A percentile compares a stretch with the other conserved stretches of the same genome.
phyloP scores from a whole-genome alignment of 2,329 filamentous ascomycete genomes.

The Grosmannia serpens region DNA sequence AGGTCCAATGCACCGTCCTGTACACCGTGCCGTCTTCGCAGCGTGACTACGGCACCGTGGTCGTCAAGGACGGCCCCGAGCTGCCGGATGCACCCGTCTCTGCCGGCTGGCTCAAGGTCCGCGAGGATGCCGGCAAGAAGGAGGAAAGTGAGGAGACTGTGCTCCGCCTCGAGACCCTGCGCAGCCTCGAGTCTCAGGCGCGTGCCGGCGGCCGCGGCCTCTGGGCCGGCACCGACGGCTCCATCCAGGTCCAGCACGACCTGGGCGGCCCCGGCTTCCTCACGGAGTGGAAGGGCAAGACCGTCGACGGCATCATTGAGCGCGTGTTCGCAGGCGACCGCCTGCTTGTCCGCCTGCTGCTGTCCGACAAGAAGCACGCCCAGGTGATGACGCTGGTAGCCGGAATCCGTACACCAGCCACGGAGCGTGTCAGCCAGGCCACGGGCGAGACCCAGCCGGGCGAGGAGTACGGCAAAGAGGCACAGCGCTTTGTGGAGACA shows the following conservation, averaged over 20 bases:
- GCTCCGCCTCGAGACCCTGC: constrained; percentile 64
- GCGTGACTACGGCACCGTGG: constrained; percentile 77
- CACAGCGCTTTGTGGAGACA: constrained; percentile 75
- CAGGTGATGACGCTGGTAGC: constrained; percentile 84
- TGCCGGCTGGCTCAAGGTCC: constrained; percentile 84
- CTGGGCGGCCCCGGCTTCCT: constrained; percentile 68
- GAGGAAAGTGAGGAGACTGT: constrained; percentile 71
- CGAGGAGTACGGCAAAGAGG: constrained; percentile 83
- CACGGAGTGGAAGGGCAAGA: constrained; percentile 74
- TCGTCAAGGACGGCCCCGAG: constrained; percentile 61
- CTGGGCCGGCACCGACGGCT: constrained; percentile 55
- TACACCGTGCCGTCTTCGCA: constrained; percentile 80
- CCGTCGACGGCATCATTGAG: constrained; percentile 78
- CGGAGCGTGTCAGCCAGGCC: constrained; percentile 67
- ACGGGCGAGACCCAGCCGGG: constrained; percentile 72
- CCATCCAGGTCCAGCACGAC: constrained; percentile 72
- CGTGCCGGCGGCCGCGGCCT: constrained; percentile 70
- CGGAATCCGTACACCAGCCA: constrained; percentile 80
- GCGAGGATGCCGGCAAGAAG: constrained; percentile 86
- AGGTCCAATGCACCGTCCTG: constrained; percentile 70
- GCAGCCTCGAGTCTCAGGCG: constrained; percentile 65
- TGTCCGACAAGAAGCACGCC: constrained; percentile 73
- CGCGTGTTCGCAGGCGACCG: constrained; percentile 86
- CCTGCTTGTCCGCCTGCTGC: constrained; percentile 68
- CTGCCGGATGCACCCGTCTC: constrained; percentile 76